These are phyloP conservation scores for Boletales sp. DNA, from an alignment of 768 basidiomycete genomes.

Conservation along the genomic window DNA sequence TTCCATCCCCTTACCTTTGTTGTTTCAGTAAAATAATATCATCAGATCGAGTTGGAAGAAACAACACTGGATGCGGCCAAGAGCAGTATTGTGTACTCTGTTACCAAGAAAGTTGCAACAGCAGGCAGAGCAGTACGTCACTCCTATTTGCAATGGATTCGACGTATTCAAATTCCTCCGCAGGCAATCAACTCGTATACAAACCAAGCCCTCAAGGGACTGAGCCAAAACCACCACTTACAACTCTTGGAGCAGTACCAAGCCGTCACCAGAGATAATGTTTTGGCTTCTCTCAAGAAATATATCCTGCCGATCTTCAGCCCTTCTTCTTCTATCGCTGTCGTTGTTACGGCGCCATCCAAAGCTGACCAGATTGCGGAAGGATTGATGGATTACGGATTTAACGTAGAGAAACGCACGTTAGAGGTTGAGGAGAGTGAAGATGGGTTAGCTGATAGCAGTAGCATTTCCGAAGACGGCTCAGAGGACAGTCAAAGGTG, in stretches of 20 bases:
- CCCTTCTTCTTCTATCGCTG: conserved; percentile 68
- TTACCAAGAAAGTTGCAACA: conserved; percentile 79
- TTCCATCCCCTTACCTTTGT: background rate
- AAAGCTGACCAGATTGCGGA: conserved; percentile 71
- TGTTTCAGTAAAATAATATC: conserved; percentile 1
- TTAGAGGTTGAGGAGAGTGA: conserved; percentile 55
- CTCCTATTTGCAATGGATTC: background rate
- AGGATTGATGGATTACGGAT: conserved; percentile 66
- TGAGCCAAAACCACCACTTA: conserved; percentile 69
- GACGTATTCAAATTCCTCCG: conserved; percentile 3
- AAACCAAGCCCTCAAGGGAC: conserved; percentile 88
- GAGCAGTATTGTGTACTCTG: conserved; percentile 83
- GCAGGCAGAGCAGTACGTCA: conserved; percentile 77
- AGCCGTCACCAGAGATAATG: conserved; percentile 74
- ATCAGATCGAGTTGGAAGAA: conserved; percentile 74
- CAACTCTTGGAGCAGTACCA: conserved; percentile 78
- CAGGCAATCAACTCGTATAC: conserved; percentile 81
- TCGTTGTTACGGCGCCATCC: conserved; percentile 79
- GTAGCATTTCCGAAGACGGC: conserved; percentile 32
- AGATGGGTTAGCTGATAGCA: conserved; percentile 34
- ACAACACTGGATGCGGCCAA: conserved; percentile 87
- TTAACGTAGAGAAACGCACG: conserved; percentile 68
- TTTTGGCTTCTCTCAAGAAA: conserved; percentile 61
- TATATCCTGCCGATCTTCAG: conserved; percentile 87
- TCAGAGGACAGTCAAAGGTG: conserved; percentile 16